Percentiles rank a stretch among this genome's conserved stretches.
These are phyloP conservation scores for Calonectria multiphialidica DNA, from an alignment of 2,329 filamentous ascomycete genomes.

Conservation along the genomic window DNA sequence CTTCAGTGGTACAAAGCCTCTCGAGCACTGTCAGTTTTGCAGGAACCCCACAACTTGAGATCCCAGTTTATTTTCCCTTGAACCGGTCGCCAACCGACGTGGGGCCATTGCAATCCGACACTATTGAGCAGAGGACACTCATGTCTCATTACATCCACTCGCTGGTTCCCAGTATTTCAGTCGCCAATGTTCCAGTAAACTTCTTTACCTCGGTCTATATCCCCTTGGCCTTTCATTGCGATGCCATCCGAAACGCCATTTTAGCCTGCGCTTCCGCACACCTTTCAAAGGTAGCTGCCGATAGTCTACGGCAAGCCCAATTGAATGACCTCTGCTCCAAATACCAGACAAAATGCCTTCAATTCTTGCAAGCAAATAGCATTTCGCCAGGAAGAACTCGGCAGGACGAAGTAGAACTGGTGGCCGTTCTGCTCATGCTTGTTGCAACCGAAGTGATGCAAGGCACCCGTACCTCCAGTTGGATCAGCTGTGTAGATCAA, in stretches of 20 bases:
- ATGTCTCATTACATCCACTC: constrained; percentile 23
- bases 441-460: constrained; percentile 19
- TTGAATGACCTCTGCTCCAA: background rate
- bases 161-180: constrained; percentile 6
- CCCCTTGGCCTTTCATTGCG: constrained; percentile 23
- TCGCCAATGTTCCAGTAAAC: background rate
- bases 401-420: background rate
- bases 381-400: background rate
- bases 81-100: background rate
- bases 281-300: background rate
- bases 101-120: background rate
- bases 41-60: background rate
- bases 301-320: background rate
- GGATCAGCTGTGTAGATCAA: constrained; percentile 18
- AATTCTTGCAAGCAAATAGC: background rate
- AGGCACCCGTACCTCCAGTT: constrained; percentile 2
- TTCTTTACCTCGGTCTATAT: constrained; percentile 19
- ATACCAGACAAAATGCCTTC: constrained; percentile 1
- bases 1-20: background rate
- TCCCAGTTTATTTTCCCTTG: background rate
- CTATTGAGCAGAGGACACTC: constrained; percentile 5
- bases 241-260: constrained; percentile 5
- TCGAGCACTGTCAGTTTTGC: background rate
- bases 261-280: constrained; percentile 18
- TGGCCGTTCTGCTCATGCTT: constrained; percentile 16